Conservation (phyloP, 257 asterid genomes). For the Solanum neorickii region DNA sequence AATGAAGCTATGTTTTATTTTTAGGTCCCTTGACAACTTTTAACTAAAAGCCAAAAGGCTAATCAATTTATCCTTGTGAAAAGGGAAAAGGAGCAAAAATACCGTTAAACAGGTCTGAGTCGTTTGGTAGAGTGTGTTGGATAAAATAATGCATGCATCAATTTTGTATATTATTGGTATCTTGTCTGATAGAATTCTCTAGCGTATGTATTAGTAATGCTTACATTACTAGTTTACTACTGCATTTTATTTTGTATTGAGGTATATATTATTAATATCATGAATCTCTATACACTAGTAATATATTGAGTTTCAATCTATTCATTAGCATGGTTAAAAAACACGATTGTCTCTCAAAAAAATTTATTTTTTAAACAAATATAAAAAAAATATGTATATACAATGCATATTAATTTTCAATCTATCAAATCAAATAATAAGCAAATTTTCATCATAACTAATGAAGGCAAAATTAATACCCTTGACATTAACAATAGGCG, state of each 20-base stretch:
- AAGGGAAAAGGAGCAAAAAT: no score
- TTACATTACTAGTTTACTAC: not conserved
- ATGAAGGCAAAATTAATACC: no score
- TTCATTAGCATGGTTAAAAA: not conserved
- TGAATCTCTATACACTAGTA: not conserved
- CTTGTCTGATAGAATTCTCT: no score
- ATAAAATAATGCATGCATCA: no score
- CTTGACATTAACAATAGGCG: not conserved
- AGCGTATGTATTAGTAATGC: fast-evolving
- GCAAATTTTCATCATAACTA: no score
- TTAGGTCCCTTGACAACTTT: not conserved
- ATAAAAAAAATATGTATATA: no score
- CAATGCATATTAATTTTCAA: no score
- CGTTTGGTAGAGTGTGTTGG: not conserved
- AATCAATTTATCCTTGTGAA: no score
- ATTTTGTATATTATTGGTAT: no score
- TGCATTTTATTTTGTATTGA: not conserved
- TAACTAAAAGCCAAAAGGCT: not conserved
- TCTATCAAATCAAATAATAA: no score
- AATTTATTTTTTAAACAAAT: no score
- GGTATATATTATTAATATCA: not conserved
- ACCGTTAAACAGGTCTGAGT: fast-evolving
- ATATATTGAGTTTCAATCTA: not conserved
- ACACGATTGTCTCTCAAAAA: no score
- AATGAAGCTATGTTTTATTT: not conserved